Evolutionary conservation across 768 basidiomycete genomes (phyloP).

Genomic region (Mrakia hoshinonis): DNA sequence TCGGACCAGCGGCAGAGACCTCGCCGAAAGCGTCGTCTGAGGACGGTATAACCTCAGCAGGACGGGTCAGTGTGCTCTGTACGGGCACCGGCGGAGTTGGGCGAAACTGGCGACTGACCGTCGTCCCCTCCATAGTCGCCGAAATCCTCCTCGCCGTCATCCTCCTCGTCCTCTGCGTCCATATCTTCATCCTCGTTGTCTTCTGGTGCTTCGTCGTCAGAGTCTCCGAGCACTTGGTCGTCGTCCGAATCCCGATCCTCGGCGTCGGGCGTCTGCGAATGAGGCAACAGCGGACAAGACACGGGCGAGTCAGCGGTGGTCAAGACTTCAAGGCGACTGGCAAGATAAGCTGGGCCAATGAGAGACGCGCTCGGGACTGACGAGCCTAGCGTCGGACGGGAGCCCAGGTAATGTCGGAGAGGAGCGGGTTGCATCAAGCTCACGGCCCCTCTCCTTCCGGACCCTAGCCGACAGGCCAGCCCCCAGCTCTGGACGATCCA

Average conservation of each 20-base stretch:
- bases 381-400: too few relatives aligned
- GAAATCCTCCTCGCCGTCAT: neutral
- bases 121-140: neutral
- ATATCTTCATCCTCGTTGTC: constrained; percentile 63
- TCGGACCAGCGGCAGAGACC: neutral
- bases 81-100: too few relatives aligned
- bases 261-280: constrained; percentile 48
- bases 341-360: too few relatives aligned
- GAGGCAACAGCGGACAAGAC: constrained; percentile 31
- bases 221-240: constrained; percentile 9
- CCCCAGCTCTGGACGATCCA: too few relatives aligned
- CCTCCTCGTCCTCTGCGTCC: constrained; percentile 46
- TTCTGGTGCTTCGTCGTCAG: constrained; percentile 46
- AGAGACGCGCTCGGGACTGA: too few relatives aligned
- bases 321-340: constrained; percentile 35
- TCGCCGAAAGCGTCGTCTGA: constrained; percentile 5
- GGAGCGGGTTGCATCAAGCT: too few relatives aligned
- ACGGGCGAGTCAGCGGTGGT: constrained; percentile 33
- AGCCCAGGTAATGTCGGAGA: too few relatives aligned
- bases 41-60: neutral
- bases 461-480: too few relatives aligned
- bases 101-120: too few relatives aligned
- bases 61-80: neutral
- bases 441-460: too few relatives aligned
- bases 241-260: constrained; percentile 29